Base-by-base conservation (phyloP, 2,329 filamentous ascomycete species). In the Aspergillus terreus region DNA sequence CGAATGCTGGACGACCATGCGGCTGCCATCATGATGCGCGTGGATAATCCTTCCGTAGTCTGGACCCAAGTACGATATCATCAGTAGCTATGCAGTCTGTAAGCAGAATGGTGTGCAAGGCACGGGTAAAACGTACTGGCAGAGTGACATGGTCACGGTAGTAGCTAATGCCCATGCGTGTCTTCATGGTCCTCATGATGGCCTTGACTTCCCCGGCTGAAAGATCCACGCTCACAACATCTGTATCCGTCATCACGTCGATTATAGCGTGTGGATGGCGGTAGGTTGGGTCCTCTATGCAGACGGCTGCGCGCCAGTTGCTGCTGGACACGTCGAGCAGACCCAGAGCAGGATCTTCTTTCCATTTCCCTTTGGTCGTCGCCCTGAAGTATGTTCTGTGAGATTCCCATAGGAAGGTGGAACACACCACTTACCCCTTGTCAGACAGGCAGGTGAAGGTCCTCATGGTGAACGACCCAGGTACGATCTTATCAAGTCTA, bases 31-130 rank as follows among this genome's bases (percentile, higher is more conserved):
- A 17, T 46, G 12, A 33, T 52, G 50, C 7, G 46, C 42, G 14
- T 49, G 50, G n/a, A 49, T 45, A 17, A 52, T 52, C 17, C 50
- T 48, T 9, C 38, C 46, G 15, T 52, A 41, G 10, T 48, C 40
- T 1, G 50, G 50, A 6, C 23, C 41, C 2, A 45, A 36, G 30
- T 49, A 52, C 3, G 40, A 48, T 11, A 52, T n/a, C 10, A 15
- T 12, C 30, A 52, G 32, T 7, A 42, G 11, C 48, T 46, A 30
- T 2, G 15, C 15, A 17, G 15, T 38, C 35, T 9, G 19, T 21
- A 23, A 42, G 17, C 6, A 5, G 14, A 42, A 42, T 41, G 19
- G 19, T 14, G n/a, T 6, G 23, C 6, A 23, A 23, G 10, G 11
- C 4, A 10, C 40, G 12, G 6, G 35, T 38, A 4, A 9, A 11